Conservation (phyloP, 2,329 filamentous ascomycete species). For the Raffaelea deltoideospora region DNA sequence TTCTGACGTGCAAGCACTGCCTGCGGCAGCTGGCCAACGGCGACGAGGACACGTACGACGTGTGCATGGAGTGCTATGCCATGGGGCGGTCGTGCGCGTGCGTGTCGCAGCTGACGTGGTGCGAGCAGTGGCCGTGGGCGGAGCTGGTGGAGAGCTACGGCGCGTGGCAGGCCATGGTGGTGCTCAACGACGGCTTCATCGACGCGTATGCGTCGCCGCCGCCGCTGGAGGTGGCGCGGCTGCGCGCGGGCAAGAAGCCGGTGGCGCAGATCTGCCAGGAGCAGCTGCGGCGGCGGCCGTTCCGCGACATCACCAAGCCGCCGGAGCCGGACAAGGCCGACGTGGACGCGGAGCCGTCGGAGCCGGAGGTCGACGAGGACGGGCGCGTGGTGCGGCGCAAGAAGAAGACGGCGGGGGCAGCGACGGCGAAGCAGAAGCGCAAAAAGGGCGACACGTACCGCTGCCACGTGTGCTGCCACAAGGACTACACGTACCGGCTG, state of each 20-base stretch:
- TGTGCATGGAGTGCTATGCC: slow-evolving; percentile 97
- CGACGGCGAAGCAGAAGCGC: slow-evolving; percentile 31
- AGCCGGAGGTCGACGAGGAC: slow-evolving; percentile 48
- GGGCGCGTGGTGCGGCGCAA: slow-evolving; percentile 44
- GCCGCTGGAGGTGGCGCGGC: slow-evolving; percentile 54
- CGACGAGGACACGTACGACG: slow-evolving; percentile 75
- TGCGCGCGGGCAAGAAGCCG: slow-evolving; percentile 56
- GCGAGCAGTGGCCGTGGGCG: slow-evolving; percentile 82
- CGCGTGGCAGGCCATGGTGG: slow-evolving; percentile 63
- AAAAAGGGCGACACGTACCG: slow-evolving; percentile 39
- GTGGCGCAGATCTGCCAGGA: slow-evolving; percentile 90
- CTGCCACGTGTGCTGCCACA: slow-evolving; percentile 75
- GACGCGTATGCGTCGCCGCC: slow-evolving; percentile 52
- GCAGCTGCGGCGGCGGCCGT: slow-evolving; percentile 65
- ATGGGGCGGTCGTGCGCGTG: slow-evolving; percentile 92
- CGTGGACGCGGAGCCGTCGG: slow-evolving; percentile 28
- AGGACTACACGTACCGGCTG: slow-evolving; percentile 72
- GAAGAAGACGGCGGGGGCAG: no score
- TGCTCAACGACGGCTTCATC: slow-evolving; percentile 54
- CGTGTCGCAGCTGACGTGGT: slow-evolving; percentile 74
- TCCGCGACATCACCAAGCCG: slow-evolving; percentile 62
- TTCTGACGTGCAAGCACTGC: slow-evolving; percentile 82
- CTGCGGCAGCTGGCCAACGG: slow-evolving; percentile 50
- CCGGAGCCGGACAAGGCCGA: slow-evolving; percentile 26
- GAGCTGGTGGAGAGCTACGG: slow-evolving; percentile 68